Base-by-base conservation (phyloP, 108 stramenopile species). In the Schizochytrium sp. region DNA sequence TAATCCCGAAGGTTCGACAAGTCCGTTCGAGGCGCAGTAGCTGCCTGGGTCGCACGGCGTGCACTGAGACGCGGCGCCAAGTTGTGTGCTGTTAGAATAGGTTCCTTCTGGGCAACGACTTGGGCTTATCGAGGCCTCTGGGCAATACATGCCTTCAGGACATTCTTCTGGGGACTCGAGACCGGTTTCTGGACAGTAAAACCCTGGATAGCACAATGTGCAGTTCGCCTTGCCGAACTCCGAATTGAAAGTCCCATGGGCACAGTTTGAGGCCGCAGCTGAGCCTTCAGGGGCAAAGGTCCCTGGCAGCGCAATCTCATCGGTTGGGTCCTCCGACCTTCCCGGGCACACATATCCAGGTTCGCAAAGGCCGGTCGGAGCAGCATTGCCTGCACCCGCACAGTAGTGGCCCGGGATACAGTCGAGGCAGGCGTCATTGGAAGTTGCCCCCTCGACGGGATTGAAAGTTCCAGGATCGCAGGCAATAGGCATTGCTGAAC, bases 341-440 rank as follows among this genome's bases (percentile, higher is more conserved):
- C 34, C 58, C 19, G 93, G 93, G 91, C 94, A 95, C 69, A 92
- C 93, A 87, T 93, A 90, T 1, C 94, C 94, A 21, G 89, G 57
- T 29, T 89, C 87, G 87, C 94, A 95, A 34, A 0, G 5, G 14
- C 76, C 76, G 51, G 76, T 83, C 2, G 76, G 76, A 53, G 3
- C 45, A 10, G 6, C 88, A 34, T 88, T 72, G 19, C 72, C 87
- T n/a, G 59, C n/a, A 6, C 87, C 87, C 10, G 28, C 47, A 43
- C 88, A 88, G 43, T 88, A 88, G 47, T 12, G 29, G 1, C 88
- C 88, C 63, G 88, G n/a, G 18, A 47, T 16, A 89, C 88, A 88
- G 47, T 76, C 72, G 51, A 76, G 16, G 41, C 88, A 88, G 10
- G 28, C 88, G 1, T 63, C 63, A 25, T 3, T 12, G 19, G 63